A percentile compares a stretch with the other conserved stretches of the same genome.
Evolutionary conservation across 495 filamentous ascomycete genomes (phyloP).

Genomic region (Penicillium paradoxum): DNA sequence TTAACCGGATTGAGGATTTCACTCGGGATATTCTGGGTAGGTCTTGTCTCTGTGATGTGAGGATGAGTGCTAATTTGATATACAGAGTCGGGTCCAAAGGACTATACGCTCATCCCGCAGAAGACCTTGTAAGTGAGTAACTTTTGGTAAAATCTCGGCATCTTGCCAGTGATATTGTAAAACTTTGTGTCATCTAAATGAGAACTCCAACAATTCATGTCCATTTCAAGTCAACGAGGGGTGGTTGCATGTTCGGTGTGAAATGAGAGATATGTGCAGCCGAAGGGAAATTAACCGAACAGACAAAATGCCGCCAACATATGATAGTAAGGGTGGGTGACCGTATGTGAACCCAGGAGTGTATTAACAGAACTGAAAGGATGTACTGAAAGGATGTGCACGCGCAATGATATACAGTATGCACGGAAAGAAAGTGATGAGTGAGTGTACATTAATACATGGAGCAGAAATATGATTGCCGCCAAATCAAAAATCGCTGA

Average conservation of each 20-base stretch:
- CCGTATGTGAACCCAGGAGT: neutral
- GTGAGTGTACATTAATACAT: neutral
- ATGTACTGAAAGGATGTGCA: slow-evolving; percentile 5
- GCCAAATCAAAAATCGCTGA: slow-evolving; percentile 1
- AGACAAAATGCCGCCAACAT: neutral
- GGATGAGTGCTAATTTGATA: neutral
- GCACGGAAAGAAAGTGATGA: neutral
- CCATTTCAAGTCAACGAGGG: neutral
- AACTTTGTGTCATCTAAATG: neutral
- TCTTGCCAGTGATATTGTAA: neutral
- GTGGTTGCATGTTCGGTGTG: neutral
- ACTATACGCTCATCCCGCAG: slow-evolving; percentile 39
- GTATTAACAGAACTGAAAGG: slow-evolving; percentile 11
- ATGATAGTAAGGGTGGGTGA: slow-evolving; percentile 1
- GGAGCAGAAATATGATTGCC: neutral
- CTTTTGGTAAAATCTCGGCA: neutral
- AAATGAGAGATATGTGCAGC: slow-evolving; percentile 12
- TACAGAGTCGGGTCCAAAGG: slow-evolving; percentile 42
- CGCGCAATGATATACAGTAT: neutral
- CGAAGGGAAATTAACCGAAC: neutral
- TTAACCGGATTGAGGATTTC: slow-evolving; percentile 50
- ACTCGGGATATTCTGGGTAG: slow-evolving; percentile 35
- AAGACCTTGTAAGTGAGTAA: slow-evolving; percentile 20
- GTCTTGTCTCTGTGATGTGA: slow-evolving; percentile 5
- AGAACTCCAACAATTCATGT: neutral